Base-by-base conservation (phyloP, 1,284 basidiomycete species). In the Bondarzewia mesenterica region DNA sequence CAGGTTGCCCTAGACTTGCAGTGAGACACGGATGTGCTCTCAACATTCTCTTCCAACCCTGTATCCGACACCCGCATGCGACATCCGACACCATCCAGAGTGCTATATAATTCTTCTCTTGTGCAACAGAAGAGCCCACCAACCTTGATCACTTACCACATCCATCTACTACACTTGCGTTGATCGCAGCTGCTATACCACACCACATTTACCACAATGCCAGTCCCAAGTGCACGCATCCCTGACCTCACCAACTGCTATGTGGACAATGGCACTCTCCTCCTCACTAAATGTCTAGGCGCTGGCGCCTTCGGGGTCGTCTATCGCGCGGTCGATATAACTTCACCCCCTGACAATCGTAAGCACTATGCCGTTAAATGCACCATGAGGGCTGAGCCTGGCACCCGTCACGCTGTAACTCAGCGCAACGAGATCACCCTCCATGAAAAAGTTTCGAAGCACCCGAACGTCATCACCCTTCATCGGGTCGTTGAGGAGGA, bases 401-500 rank as follows among this genome's bases (percentile, higher is more conserved):
- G 25, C 23, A 16, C 37, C 16, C 36, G 32, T 26, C 21, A 40
- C 23, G 15, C 21, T 29, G 22, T 29, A 6, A 16, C 25, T 18
- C 46, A 47, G 16, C 29, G 39, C 3, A 57, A 54, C 44, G 66
- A 68, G 49, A 48, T 58, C 15, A 45, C 51, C 23, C 43, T 70
- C 74, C 84, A 87, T 58, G 67, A 70, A 42, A 68, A 73, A 32
- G 80, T 81, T n/a, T 74, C 74, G 7, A 64, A 65, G 25, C 78
- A 85, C 57, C 72, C 73, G 5, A 76, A 77, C 56, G 70, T 87
- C 53, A 75, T 84, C 52, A 71, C 74, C 5, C 61, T 86, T 27
- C 73, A 79, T 63, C 72, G 72, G 49, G 73, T 79, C 50, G 69
- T 84, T 52, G 73, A 78, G 47, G 69, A 68, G 10, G 67, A 71